Base-by-base conservation (phyloP, 1,284 basidiomycete genomes). In the Cutaneotrichosporon cavernicola region DNA sequence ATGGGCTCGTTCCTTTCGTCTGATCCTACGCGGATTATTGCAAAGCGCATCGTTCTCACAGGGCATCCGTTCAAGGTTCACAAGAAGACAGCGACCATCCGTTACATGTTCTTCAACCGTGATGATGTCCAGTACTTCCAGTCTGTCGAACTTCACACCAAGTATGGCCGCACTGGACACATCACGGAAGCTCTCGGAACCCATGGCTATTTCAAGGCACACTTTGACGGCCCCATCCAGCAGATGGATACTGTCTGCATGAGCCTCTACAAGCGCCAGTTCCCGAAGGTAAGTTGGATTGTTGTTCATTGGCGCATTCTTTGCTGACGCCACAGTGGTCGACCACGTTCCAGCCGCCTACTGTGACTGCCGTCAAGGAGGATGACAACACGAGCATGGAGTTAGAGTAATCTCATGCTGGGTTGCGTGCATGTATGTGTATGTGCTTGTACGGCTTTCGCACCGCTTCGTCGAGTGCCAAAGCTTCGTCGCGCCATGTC, bases 1-100 rank as follows among this genome's bases (percentile, higher is more conserved):
- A 92, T 86, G 83, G 97, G 97, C 22, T 88, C 87, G 30, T 91
- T 97, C 82, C 79, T 93, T 69, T 89, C 89, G 69, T 87, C 94
- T 1, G 93, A 97, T 77, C 92, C 96, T 16, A 94, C 91, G 0
- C 87, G 97, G 8, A 86, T 98, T 78, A 86, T 96, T 66, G 89
- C 92, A 56, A 99, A 99, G 80, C 88, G 95, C 22, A 88, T 97
- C 77, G 85, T 98, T 65, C 85, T 99, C 32, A 94, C 94, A 0
- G 96, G 96, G 0, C 94, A 97, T 79, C 96, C 96, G 0, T 93
- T 92, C 88, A 97, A 96, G 77, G 89, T 98, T 5, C 96, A 99
- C 84, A 95, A 95, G 78, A 96, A 94, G 84, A 96, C 92, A 1
- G 95, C 94, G 0, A 99, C 96, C 6, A 89, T 99, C 72, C 89